Evolutionary conservation across 805 yeast species (phyloP).

Genomic region (Yamadazyma akitaensis): DNA sequence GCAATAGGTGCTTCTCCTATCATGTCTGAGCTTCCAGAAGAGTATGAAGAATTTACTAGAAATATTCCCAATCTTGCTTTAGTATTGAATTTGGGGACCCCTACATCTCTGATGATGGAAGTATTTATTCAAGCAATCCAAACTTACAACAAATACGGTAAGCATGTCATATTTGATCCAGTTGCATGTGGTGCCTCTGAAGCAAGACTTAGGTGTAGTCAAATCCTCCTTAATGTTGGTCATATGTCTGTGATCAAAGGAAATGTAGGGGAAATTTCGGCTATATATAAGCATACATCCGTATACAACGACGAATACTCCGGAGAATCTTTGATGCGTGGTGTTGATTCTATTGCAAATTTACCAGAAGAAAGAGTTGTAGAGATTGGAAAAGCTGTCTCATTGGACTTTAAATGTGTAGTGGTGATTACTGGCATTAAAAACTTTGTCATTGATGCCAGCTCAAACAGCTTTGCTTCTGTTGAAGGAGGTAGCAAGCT

Average conservation of each 20-base stretch:
- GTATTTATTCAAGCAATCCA: conserved; percentile 50
- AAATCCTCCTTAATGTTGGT: conserved; percentile 52
- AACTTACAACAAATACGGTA: conserved; percentile 53
- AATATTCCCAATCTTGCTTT: conserved; percentile 50
- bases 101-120: conserved; percentile 41
- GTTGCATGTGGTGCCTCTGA: conserved; percentile 88
- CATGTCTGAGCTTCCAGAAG: conserved; percentile 74
- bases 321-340: conserved; percentile 51
- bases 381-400: conserved; percentile 46
- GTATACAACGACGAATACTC: conserved; percentile 16
- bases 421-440: conserved; percentile 68
- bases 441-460: conserved; percentile 26
- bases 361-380: conserved; percentile 24
- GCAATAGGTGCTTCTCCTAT: conserved; percentile 86
- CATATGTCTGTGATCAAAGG: conserved; percentile 74
- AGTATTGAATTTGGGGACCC: conserved; percentile 76
- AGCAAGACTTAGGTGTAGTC: conserved; percentile 49
- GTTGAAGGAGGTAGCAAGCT: conserved; percentile 57
- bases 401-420: conserved; percentile 49
- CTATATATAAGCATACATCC: conserved; percentile 43
- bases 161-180: conserved; percentile 80
- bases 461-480: conserved; percentile 14
- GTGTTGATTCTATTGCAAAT: conserved; percentile 57
- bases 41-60: conserved; percentile 62
- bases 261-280: conserved; percentile 77